phyloP scores from a whole-genome alignment of 352 stramenopile species.

The Globisporangium nagaii region DNA sequence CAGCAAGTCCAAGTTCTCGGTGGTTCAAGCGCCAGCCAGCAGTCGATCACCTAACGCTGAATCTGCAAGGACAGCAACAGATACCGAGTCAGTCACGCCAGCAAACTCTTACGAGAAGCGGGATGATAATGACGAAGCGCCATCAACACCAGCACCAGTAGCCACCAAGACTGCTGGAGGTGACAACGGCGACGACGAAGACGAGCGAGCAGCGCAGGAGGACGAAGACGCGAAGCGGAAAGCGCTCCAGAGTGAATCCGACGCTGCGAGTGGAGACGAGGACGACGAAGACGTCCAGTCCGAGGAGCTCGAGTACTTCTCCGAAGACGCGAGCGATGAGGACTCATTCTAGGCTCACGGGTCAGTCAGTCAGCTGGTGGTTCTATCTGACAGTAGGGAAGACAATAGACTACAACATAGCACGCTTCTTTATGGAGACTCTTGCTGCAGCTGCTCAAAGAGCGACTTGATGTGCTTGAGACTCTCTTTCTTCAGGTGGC shows the following conservation, averaged over 20 bases:
- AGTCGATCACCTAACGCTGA: too few species aligned
- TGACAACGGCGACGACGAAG: neutral
- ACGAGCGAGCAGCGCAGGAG: slow-evolving; percentile 11
- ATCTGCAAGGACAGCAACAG: neutral
- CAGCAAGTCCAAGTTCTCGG: neutral
- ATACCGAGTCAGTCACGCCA: neutral
- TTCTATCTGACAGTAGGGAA: too few species aligned
- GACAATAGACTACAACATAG: neutral
- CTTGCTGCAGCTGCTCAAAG: slow-evolving; percentile 67
- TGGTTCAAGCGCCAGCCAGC: neutral
- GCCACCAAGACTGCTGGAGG: neutral
- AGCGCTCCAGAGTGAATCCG: slow-evolving; percentile 35
- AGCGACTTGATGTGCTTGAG: slow-evolving; percentile 72
- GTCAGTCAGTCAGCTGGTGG: too few species aligned
- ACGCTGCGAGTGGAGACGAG: slow-evolving; percentile 36
- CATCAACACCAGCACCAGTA: neutral
- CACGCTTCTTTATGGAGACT: slow-evolving; percentile 23
- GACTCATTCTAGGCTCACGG: slow-evolving; percentile 80
- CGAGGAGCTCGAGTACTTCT: slow-evolving; percentile 83
- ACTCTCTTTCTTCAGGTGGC: slow-evolving; percentile 62
- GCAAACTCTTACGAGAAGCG: neutral
- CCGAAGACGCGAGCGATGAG: slow-evolving; percentile 71
- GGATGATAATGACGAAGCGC: neutral
- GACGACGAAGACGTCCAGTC: slow-evolving; percentile 67
- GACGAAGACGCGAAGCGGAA: slow-evolving; percentile 42